Percentiles rank a stretch among this genome's conserved stretches.
Evolutionary conservation across 352 stramenopile species (phyloP).

Genomic region (Phytophthora hybrid): DNA sequence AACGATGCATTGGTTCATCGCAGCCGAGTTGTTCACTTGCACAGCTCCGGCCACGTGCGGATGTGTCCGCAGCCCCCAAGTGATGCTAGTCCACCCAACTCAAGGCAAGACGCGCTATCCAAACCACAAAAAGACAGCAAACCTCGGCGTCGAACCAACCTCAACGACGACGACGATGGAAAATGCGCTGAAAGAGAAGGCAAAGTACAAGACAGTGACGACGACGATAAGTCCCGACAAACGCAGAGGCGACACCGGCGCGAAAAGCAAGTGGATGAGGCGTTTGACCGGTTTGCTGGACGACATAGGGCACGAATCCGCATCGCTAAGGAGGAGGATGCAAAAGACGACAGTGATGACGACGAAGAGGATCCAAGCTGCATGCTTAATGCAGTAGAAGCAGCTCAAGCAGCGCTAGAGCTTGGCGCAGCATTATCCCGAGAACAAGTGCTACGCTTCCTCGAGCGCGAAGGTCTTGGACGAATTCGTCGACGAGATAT

Average conservation of each 20-base stretch:
- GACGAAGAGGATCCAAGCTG: conserved; percentile 31
- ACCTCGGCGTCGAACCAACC: neutral
- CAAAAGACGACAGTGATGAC: conserved; percentile 36
- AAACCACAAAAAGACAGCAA: conserved; percentile 5
- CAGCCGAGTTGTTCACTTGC: conserved; percentile 75
- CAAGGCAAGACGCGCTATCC: neutral
- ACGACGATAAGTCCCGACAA: conserved; percentile 24
- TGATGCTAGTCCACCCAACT: neutral
- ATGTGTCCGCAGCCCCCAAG: conserved; percentile 52
- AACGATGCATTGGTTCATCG: conserved; percentile 63
- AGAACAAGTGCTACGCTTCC: conserved; percentile 67
- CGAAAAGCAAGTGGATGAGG: conserved; percentile 36
- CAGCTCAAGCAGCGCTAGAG: conserved; percentile 76
- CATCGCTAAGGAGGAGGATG: conserved; percentile 15
- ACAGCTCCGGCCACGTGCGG: conserved; percentile 74
- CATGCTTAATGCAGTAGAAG: conserved; percentile 55
- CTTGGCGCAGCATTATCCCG: conserved; percentile 66
- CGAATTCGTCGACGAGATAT: conserved; percentile 52
- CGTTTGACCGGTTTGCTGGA: conserved; percentile 41
- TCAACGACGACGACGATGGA: conserved; percentile 20
- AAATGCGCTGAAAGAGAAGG: conserved; percentile 28
- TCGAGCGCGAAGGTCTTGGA: conserved; percentile 54
- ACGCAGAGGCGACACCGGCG: conserved; percentile 14
- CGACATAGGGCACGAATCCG: conserved; percentile 3
- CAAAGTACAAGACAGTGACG: conserved; percentile 47